These are phyloP conservation scores for Septoria petroselini DNA, from an alignment of 2,329 filamentous ascomycete species.

Conservation along the genomic window DNA sequence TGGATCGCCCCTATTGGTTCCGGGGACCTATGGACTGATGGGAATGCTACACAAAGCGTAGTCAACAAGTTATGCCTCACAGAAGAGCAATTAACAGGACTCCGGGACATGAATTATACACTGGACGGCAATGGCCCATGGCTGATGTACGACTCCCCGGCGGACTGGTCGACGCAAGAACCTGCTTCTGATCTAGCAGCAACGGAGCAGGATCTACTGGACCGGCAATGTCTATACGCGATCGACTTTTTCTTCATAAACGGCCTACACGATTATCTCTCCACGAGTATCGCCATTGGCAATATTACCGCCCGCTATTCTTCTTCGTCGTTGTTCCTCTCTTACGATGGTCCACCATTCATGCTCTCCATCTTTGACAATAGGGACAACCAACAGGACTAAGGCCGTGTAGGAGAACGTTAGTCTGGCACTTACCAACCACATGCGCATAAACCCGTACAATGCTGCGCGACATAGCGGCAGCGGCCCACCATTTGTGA, in stretches of 20 bases:
- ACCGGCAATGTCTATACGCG: slow-evolving; percentile 7
- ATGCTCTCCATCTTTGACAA: slow-evolving; percentile 15
- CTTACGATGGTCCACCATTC: slow-evolving; percentile 13
- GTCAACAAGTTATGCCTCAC: slow-evolving; percentile 8
- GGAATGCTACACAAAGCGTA: background rate
- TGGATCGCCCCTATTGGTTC: background rate
- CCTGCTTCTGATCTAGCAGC: background rate
- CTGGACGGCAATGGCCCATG: background rate
- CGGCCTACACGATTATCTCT: background rate
- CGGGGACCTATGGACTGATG: slow-evolving; percentile 2
- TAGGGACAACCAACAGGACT: slow-evolving; percentile 11
- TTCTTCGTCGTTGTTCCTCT: background rate
- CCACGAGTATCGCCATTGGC: background rate
- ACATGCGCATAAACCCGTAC: slow-evolving; percentile 15
- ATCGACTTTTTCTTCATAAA: slow-evolving; percentile 5
- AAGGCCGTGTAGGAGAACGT: slow-evolving; percentile 11
- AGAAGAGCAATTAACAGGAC: background rate
- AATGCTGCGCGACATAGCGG: background rate
- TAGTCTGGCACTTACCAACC: slow-evolving; percentile 13
- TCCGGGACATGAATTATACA: slow-evolving; percentile 3
- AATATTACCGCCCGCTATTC: background rate
- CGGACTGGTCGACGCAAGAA: background rate
- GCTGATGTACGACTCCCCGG: background rate
- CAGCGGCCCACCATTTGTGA: no score
- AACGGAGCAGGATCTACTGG: slow-evolving; percentile 3